A percentile compares a stretch with the other conserved stretches of the same genome.
phyloP scores from a whole-genome alignment of 2,329 filamentous ascomycete species.

The Cordyceps fumosorosea region DNA sequence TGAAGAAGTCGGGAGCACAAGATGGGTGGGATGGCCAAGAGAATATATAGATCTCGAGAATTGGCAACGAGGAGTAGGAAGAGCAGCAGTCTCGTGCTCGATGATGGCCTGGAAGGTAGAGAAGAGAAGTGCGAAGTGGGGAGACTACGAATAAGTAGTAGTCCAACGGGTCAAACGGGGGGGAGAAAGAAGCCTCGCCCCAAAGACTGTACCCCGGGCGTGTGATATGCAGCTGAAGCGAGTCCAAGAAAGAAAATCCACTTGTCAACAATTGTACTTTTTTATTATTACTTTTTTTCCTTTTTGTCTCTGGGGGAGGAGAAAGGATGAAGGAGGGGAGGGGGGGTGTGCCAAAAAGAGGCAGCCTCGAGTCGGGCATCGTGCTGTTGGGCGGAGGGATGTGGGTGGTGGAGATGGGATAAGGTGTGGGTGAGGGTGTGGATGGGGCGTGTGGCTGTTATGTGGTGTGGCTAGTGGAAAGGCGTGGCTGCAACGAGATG shows the following conservation, averaged over 20 bases:
- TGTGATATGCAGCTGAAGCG: slow-evolving; percentile 7
- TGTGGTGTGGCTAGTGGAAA: neutral
- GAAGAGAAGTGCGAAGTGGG: slow-evolving; percentile 9
- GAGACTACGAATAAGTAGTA: slow-evolving; percentile 5
- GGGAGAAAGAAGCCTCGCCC: neutral
- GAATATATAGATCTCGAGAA: neutral
- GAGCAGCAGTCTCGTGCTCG: neutral
- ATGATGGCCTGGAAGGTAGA: neutral
- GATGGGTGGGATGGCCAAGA: neutral
- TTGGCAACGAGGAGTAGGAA: neutral
- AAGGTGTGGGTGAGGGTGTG: too few relatives aligned
- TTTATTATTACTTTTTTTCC: neutral
- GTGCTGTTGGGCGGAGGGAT: neutral
- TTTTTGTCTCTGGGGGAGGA: neutral
- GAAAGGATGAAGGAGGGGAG: neutral
- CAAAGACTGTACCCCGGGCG: neutral
- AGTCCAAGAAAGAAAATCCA: neutral
- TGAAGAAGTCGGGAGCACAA: neutral
- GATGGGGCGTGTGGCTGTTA: neutral
- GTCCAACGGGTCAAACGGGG: neutral
- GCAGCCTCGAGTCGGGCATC: slow-evolving; percentile 1
- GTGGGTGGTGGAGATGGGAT: neutral
- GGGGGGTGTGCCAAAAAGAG: neutral
- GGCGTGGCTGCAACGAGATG: neutral
- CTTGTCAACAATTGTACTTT: slow-evolving; percentile 2